phyloP scores from a whole-genome alignment of 495 filamentous ascomycete species.

The Emericellopsis terricola region DNA sequence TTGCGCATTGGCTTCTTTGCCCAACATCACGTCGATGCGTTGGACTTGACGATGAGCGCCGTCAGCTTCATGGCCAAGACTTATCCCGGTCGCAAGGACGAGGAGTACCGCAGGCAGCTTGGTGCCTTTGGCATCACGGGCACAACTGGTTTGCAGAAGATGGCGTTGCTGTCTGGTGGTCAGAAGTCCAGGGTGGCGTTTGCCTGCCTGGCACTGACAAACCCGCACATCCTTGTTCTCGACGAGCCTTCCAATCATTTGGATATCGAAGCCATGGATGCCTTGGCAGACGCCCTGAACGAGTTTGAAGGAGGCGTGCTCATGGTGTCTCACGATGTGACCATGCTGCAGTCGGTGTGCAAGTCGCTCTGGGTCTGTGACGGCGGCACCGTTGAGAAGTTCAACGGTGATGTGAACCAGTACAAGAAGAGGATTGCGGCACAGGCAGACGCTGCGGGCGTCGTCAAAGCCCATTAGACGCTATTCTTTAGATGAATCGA shows the following conservation, averaged over 20 bases:
- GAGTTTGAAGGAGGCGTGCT: constrained; percentile 87
- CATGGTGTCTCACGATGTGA: constrained; percentile 99
- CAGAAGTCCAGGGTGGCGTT: constrained; percentile 98
- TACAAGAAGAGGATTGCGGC: constrained; percentile 94
- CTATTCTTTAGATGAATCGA: too few relatives aligned
- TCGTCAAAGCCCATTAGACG: constrained; percentile 43
- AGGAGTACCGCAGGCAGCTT: constrained; percentile 91
- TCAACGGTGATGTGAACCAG: constrained; percentile 83
- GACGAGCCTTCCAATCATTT: constrained; percentile 97
- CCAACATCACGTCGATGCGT: constrained; percentile 93
- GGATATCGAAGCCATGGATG: constrained; percentile 99
- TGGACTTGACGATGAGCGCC: constrained; percentile 74
- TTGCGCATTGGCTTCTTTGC: constrained; percentile 92
- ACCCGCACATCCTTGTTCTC: constrained; percentile 93
- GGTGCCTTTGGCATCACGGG: constrained; percentile 98
- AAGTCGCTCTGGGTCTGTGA: constrained; percentile 94
- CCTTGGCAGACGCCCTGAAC: constrained; percentile 61
- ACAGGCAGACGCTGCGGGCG: constrained; percentile 75
- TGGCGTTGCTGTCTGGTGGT: constrained; percentile 86
- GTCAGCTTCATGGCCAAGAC: constrained; percentile 91
- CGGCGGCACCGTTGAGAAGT: constrained; percentile 86
- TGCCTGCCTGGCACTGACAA: constrained; percentile 76
- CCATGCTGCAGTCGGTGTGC: constrained; percentile 89
- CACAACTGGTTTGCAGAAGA: constrained; percentile 90
- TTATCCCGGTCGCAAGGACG: constrained; percentile 80